Conservation (phyloP, 805 yeast species). For the Kluyveromyces siamensis region DNA sequence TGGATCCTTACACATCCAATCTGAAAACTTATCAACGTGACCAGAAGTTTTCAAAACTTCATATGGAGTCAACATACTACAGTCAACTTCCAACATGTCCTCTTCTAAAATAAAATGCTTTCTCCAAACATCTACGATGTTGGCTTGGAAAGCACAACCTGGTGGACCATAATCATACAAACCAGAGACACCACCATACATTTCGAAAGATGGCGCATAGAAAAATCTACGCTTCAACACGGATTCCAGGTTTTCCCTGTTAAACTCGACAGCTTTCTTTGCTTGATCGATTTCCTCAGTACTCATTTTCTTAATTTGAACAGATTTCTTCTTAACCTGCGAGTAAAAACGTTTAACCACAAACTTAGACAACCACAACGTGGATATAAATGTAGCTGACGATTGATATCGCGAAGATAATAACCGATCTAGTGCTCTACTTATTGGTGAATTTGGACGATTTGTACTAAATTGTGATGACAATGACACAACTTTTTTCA, state of each 20-base stretch:
- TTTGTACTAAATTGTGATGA: neutral
- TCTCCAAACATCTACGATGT: conserved; percentile 91
- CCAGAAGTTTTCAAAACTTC: conserved; percentile 98
- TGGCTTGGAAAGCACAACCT: conserved; percentile 97
- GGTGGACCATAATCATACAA: conserved; percentile 99
- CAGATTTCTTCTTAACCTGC: conserved; percentile 21
- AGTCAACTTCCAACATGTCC: conserved; percentile 97
- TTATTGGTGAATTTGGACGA: no score
- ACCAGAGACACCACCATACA: conserved; percentile 98
- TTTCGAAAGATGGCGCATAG: conserved; percentile 94
- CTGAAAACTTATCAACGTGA: conserved; percentile 97
- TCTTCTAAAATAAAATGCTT: conserved; percentile 95
- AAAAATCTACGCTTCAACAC: conserved; percentile 92
- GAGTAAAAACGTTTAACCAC: conserved; percentile 19
- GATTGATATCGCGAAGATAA: neutral
- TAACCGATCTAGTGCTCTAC: no score
- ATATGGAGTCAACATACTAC: conserved; percentile 95
- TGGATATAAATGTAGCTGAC: conserved; percentile 4
- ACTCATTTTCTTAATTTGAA: conserved; percentile 23
- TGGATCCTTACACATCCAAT: conserved; percentile 96
- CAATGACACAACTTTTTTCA: neutral
- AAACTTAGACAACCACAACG: conserved; percentile 16
- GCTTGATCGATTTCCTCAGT: conserved; percentile 26
- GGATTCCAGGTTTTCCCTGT: conserved; percentile 83
- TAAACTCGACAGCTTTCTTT: conserved; percentile 37